Evolutionary conservation across 768 basidiomycete genomes (phyloP), one percentile per base, ranked within the genome.

Genomic region (Trametes gibbosa): DNA sequence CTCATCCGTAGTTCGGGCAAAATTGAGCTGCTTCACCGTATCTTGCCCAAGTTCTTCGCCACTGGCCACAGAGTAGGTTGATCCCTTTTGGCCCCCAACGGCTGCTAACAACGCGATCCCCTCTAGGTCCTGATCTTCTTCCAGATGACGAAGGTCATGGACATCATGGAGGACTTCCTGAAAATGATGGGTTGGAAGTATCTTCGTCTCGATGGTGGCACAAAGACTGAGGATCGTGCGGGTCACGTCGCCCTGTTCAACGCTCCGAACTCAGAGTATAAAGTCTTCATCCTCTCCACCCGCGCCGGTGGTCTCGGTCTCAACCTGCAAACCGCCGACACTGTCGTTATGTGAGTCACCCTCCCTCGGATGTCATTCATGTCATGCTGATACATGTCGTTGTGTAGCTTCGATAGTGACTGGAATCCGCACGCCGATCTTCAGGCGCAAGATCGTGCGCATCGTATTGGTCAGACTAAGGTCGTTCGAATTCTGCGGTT

Each of bases 91-190:
- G 19, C 50, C 17, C 13, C 19, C 0, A 10, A 39, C 1, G 39
- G 4, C 5, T 35, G 17, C 7, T 48, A n/a, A 19, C 37, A 9
- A 23, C 46, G 19, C 3, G 64, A 35, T 12, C 60, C 52, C 23
- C 41, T 32, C 29, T 63, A 94, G 90, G 92, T 96, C 46, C 85
- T 99, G 56, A 98, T 99, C 66, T 98, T 99, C 85, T 98, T 98
- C 87, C 97, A 99, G 75, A 98, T 98, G 97, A 98, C 95, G 16
- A 92, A 94, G 69, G 93, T 98, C 66, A 97, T 98, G 95, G 92
- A 96, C 63, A 95, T 97, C 70, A 93, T 96, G 85, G 92, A 93
- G 67, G 95, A 98, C 68, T 98, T 95, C 68, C 75, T 97, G 68
- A 91, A 89, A 70, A 87, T 87, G 81, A 85, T 87, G 83, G 82